Base-by-base conservation (phyloP, 2,329 filamentous ascomycete species). In the Fusarium hainanense region DNA sequence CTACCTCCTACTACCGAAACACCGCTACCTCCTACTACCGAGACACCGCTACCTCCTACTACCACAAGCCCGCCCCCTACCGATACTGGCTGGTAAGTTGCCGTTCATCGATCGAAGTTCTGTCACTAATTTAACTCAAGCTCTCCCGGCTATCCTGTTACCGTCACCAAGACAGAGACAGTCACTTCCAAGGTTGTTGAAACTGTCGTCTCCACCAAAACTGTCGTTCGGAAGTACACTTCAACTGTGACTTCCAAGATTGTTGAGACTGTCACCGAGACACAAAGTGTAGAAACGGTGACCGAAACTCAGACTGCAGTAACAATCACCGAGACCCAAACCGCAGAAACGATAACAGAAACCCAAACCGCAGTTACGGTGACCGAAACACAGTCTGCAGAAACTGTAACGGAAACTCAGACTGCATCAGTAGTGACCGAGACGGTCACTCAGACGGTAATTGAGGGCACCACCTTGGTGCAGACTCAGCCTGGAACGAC, bases 31-130 rank as follows among this genome's bases (percentile, higher is more conserved):
- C 3, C 47, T 44, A 34, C 30, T 34, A 34, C 30, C 14, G 30
- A 34, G 1, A 58, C 40, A n/a, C 27, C 14, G 10, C 32, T 28
- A 28, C 28, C 61, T n/a, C 50, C 50, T 25, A 59, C 49, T 46
- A 59, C 49, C 25, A 47, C 57, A 25, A 59, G 12, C n/a, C 12
- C 40, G 10, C 20, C 58, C 11, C 43, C 58, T 23, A 59, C 16
- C 4, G 63, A 50, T 43, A 65, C 62, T 27, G 49, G 44, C 51
- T 66, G 63, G 63, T 66, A 62, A 56, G 62, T 37, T 9, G 4
- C 4, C 14, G 6, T 34, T 7, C 14, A 12, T 20, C 10, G 13
- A n/a, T 42, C 4, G 21, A 40, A 25, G 32, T 23, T 25, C 7
- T 25, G 25, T 46, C 10, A 20, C 48, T 68, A 49, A 68, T 52